Base-by-base conservation (phyloP, 2,329 filamentous ascomycete species). In the Fusarium poae region DNA sequence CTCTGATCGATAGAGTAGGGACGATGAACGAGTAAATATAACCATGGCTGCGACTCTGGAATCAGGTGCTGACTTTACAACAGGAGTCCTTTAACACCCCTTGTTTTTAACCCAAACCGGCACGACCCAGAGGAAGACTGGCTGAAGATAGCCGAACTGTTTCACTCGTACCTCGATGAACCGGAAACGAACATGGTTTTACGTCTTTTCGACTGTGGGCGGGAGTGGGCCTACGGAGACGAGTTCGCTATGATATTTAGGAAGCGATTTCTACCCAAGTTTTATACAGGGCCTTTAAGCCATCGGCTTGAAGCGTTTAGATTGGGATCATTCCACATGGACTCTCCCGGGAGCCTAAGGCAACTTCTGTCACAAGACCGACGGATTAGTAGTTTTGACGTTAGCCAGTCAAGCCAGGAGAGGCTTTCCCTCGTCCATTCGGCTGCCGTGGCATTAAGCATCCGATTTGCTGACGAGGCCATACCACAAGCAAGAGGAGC, bases 351-450 rank as follows among this genome's bases (percentile, higher is more conserved):
- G 2, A 67, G 32, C 2, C 46, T 42, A n/a, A n/a, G n/a, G n/a
- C n/a, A 23, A 2, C 53, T 76, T 27, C 25, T 76, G 2, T 20
- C 46, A 2, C 13, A 62, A n/a, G 49, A 70, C 10, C 1, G 1
- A 12, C 21, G 35, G 0, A 5, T 72, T 0, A 51, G 57, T 0
- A 9, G 32, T 1, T 48, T 48, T 2, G 67, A 72, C 1, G 67
- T 76, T 1, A 10, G 12, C 0, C 23, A 55, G 0, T 77, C 75
- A 8, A 76, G 21, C 0, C 30, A 27, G 1, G 60, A 69, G 2
- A 52, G 58, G 0, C 0, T 75, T 2, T 77, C 75, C 0, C 51
- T 77, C 0, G 12, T 77, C 3, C 75, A 77, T 16, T 76, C 75
- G 0, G 52, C 23, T 1, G 75, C 73, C 1, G 13, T 77, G 13